Base-by-base conservation (phyloP, 2,329 filamentous ascomycete genomes). In the Scopulariopsis brevicaulis region DNA sequence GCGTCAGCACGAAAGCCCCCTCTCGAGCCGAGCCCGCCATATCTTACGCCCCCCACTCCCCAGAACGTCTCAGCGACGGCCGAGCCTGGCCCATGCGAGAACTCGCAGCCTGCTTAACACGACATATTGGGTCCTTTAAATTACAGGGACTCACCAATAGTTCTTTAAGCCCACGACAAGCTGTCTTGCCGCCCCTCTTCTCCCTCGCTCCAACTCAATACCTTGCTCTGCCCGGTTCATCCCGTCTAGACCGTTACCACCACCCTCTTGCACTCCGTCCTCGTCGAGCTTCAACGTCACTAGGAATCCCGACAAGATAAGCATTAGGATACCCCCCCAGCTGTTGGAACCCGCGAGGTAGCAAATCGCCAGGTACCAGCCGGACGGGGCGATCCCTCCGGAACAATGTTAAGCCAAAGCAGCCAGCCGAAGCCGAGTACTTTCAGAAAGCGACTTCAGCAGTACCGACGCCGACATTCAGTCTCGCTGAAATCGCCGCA, bases 391-490 rank as follows among this genome's bases (percentile, higher is more conserved):
- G 40, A 50, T 22, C 10, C 20, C n/a, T 22, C 20, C 20, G 7
- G 22, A 24, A 35, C 20, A 24, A 58, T 58, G 56, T 58, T 54
- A 50, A 58, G 50, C 56, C 35, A 43, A 10, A 58, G 34, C 20
- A 58, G 51, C 50, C 56, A 37, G 56, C 22, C 51, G 24, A 46
- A 32, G 50, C 51, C 56, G 24, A 22, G 20, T 20, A 50, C 46
- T 32, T 54, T 54, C 56, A 58, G 56, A 53, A 50, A 58, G 15
- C 56, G 40, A 22, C 46, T 58, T 20, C 56, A 53, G 32, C 34
- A 40, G 15, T 24, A 54, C 22, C 20, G 28, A 24, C 32, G 32
- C 20, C 53, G 20, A 15, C 53, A 54, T 50, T 50, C 46, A 8
- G 6, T 24, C 4, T 24, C 46, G 12, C 20, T 3, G 20, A 22